Evolutionary conservation across 2,329 filamentous ascomycete species (phyloP), one percentile per base, ranked within the genome.

Genomic region (Diatrype stigma): DNA sequence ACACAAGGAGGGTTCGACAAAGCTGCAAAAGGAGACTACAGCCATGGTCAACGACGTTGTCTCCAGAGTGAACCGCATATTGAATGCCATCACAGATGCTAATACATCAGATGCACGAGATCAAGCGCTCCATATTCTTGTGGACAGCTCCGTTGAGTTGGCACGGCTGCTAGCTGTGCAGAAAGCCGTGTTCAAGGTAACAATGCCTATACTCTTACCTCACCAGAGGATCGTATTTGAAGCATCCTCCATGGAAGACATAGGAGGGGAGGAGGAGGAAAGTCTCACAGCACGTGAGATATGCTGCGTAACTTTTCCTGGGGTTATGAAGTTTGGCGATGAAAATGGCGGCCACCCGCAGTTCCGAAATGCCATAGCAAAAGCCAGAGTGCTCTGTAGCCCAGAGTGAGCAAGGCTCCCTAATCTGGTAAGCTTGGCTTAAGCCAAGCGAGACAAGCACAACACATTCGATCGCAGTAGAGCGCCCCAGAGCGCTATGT

Each of bases 321-420:
- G 80, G 6, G 74, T 88, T 21, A 71, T 83, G 51, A 88, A 88
- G 69, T 70, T 74, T 21, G 84, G 84, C 6, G 82, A 87, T 63
- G 84, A 86, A 68, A 80, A 77, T 54, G 85, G 84, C 22, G 76
- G 78, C 37, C 78, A 84, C 55, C 67, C 79, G 59, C 78, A 86
- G 60, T 78, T 81, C 54, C 73, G 75, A 40, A 87, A 87, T 62
- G 75, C 87, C 44, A 80, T 88, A 56, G 72, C 78, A 52, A 87
- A 86, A 67, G 81, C 83, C n/a, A 79, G 78, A 58, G 84, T 88
- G 5, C 67, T 87, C 45, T 86, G 84, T 61, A 70, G 70, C 46
- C 71, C 75, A 8, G 75, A 79, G 60, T 74, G 63, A 69, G 58
- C 47, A 44, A 49, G 46, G 6, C 48, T 46, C 48, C 50, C 45